Evolutionary conservation across 495 filamentous ascomycete species (phyloP).

Genomic region (Alectoria sarmentosa): DNA sequence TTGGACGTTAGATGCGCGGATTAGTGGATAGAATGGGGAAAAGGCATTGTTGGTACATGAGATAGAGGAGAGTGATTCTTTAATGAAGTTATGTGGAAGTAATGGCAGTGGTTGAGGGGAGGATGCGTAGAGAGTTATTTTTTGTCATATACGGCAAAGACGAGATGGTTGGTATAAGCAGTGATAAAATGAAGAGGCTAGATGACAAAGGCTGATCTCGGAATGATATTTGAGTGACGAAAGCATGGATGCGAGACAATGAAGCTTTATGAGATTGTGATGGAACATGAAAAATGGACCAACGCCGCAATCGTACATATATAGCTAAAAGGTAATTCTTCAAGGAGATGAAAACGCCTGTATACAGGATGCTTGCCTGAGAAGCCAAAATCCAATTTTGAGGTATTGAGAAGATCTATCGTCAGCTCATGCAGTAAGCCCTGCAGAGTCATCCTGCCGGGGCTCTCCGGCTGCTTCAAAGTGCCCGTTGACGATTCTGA

Average conservation of each 20-base stretch:
- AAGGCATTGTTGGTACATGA: no score
- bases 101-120: no score
- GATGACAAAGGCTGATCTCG: background rate
- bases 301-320: background rate
- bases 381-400: no score
- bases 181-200: background rate
- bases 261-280: background rate
- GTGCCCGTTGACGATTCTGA: slow-evolving; percentile 60
- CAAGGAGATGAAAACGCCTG: background rate
- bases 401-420: no score
- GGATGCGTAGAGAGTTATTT: background rate
- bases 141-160: background rate
- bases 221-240: background rate
- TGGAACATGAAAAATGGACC: background rate
- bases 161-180: background rate
- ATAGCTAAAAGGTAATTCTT: no score
- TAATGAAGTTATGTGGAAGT: no score
- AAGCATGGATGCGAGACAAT: background rate
- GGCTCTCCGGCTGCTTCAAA: slow-evolving; percentile 73
- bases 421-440: slow-evolving; percentile 53
- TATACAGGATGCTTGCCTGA: no score
- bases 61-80: no score
- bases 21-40: no score
- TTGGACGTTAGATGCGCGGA: no score
- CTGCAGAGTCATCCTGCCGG: slow-evolving; percentile 64